Evolutionary conservation across 2,329 filamentous ascomycete species (phyloP).

Genomic region (Hypocrella siamensis): DNA sequence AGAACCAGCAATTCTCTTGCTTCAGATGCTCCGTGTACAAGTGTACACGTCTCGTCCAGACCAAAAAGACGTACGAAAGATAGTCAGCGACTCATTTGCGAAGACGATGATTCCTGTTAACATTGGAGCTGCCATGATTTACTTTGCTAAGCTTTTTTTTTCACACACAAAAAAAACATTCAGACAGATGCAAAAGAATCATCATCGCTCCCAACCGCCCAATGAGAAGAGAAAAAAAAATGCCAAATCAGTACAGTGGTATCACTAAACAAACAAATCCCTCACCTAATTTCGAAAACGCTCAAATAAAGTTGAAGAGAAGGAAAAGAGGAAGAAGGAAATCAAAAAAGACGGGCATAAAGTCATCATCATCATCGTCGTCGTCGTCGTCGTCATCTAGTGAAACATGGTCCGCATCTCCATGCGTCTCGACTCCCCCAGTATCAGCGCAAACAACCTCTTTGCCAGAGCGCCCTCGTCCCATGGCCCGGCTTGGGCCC

Average conservation of each 20-base stretch:
- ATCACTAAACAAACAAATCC: conserved; percentile 4
- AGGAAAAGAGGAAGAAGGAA: not conserved
- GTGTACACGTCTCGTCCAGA: no score
- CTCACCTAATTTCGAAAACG: not conserved
- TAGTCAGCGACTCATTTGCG: no score
- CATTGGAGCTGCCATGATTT: no score
- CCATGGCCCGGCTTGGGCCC: conserved; percentile 31
- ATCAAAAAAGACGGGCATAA: conserved; percentile 4
- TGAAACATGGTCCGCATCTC: conserved; percentile 15
- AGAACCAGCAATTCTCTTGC: no score
- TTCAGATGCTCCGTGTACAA: no score
- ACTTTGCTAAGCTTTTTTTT: no score
- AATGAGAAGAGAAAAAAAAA: not conserved
- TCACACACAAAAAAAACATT: no score
- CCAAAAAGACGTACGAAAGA: no score
- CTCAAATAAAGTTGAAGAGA: not conserved
- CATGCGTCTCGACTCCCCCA: conserved; percentile 27
- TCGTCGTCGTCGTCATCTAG: conserved; percentile 7
- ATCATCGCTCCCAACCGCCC: not conserved
- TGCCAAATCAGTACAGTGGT: conserved; percentile 1
- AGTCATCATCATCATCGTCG: not conserved
- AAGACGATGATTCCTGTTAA: no score
- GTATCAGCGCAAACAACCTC: conserved; percentile 34
- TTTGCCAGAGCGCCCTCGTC: conserved; percentile 31
- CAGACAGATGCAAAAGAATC: no score